Conservation (phyloP, 768 basidiomycete species). For the Gloeostereum incarnatum region DNA sequence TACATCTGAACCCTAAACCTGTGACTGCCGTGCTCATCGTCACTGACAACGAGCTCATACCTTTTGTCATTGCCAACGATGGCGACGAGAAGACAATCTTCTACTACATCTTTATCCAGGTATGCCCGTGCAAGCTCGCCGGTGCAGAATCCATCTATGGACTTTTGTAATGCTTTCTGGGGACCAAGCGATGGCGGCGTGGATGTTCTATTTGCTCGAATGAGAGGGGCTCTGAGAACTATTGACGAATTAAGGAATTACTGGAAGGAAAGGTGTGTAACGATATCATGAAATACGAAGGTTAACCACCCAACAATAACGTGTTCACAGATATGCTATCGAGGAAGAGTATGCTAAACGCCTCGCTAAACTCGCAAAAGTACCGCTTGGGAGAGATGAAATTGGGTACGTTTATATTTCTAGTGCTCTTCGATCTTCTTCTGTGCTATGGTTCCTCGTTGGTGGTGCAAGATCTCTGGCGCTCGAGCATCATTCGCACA, state of each 20-base stretch:
- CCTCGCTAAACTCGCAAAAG: conserved; percentile 5
- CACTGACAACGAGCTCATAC: too few species aligned
- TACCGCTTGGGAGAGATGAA: conserved; percentile 10
- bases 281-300: neutral
- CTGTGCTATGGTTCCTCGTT: neutral
- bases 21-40: too few species aligned
- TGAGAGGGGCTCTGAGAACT: conserved; percentile 8
- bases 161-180: conserved; percentile 13
- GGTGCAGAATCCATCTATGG: conserved; percentile 1
- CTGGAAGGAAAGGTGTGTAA: conserved; percentile 9
- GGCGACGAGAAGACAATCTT: conserved; percentile 1
- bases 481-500: neutral
- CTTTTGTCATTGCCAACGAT: too few species aligned
- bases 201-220: conserved; percentile 9
- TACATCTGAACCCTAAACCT: too few species aligned
- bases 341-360: conserved; percentile 11
- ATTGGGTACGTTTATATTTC: conserved; percentile 7
- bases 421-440: neutral
- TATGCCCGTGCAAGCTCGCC: conserved; percentile 5
- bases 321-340: neutral
- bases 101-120: conserved; percentile 2
- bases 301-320: neutral
- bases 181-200: conserved; percentile 8
- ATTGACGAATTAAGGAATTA: conserved; percentile 7
- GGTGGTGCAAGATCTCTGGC: neutral